These are phyloP conservation scores for Xylaria castorea DNA, from an alignment of 495 filamentous ascomycete genomes.

Conservation along the genomic window DNA sequence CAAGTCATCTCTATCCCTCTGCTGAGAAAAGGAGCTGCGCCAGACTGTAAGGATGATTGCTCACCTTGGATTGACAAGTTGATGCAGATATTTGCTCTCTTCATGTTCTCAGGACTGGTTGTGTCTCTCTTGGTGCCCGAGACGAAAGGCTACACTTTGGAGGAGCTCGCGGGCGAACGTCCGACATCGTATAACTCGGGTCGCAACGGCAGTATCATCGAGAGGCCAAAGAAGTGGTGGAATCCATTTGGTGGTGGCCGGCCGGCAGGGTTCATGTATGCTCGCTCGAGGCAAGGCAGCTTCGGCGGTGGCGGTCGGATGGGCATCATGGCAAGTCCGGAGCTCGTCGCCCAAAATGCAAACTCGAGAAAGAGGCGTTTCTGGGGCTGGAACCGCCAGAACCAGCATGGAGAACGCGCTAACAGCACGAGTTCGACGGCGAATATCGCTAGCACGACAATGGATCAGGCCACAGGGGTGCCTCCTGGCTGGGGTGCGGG, in stretches of 20 bases:
- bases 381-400: conserved; percentile 26
- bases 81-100: conserved; percentile 79
- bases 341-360: conserved; percentile 31
- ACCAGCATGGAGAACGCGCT: conserved; percentile 23
- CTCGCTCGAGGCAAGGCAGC: conserved; percentile 28
- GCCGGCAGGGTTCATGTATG: conserved; percentile 47
- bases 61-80: conserved; percentile 77
- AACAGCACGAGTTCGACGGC: conserved; percentile 39
- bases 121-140: conserved; percentile 74
- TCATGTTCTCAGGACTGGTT: conserved; percentile 75
- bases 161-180: conserved; percentile 59
- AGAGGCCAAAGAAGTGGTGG: conserved; percentile 34
- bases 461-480: conserved; percentile 24
- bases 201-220: conserved; percentile 44
- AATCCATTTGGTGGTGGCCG: conserved; percentile 46
- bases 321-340: conserved; percentile 48
- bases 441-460: conserved; percentile 28
- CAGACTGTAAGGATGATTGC: conserved; percentile 49
- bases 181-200: conserved; percentile 45
- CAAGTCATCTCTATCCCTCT: conserved; percentile 61
- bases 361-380: conserved; percentile 32
- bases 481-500: conserved; percentile 46
- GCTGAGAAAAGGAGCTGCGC: conserved; percentile 48
- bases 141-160: conserved; percentile 72
- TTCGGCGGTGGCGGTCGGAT: conserved; percentile 30